Evolutionary conservation across 257 asterid species (phyloP).

Genomic region (Gardenia jasminoides): DNA sequence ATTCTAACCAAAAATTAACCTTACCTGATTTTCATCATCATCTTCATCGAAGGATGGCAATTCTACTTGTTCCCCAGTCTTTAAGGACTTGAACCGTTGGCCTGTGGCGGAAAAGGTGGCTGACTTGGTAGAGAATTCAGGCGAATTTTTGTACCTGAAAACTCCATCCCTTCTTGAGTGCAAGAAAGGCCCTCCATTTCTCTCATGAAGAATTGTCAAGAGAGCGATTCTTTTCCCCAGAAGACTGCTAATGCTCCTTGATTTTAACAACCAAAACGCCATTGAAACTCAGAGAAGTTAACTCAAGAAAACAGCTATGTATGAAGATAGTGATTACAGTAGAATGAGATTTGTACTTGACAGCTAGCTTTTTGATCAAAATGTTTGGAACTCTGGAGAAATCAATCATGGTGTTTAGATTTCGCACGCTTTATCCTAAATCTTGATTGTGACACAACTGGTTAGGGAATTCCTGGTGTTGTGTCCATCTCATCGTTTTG

Average conservation of each 20-base stretch:
- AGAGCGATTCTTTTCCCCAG: conserved; percentile 24
- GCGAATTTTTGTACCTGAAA: neutral
- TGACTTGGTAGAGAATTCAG: conserved; percentile 14
- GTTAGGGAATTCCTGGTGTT: neutral
- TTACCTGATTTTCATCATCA: conserved; percentile 45
- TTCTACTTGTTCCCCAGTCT: conserved; percentile 51
- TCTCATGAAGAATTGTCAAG: conserved; percentile 14
- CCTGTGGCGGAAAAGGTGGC: conserved; percentile 18
- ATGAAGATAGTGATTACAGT: neutral
- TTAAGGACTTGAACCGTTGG: conserved; percentile 49
- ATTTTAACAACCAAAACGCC: conserved; percentile 53
- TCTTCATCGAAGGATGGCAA: conserved; percentile 41
- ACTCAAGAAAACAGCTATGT: neutral
- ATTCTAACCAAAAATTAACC: neutral
- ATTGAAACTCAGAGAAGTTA: conserved; percentile 14
- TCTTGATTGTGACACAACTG: neutral
- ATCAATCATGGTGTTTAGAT: neutral
- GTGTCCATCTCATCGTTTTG: neutral
- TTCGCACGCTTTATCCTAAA: neutral
- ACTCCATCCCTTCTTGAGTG: conserved; percentile 23
- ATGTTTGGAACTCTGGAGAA: no score
- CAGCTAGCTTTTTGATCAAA: no score
- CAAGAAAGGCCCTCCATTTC: conserved; percentile 2
- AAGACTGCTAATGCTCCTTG: conserved; percentile 37
- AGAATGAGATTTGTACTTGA: neutral